These are phyloP conservation scores for Fusarium protoensiforme DNA, from an alignment of 2,329 filamentous ascomycete genomes.

Conservation along the genomic window DNA sequence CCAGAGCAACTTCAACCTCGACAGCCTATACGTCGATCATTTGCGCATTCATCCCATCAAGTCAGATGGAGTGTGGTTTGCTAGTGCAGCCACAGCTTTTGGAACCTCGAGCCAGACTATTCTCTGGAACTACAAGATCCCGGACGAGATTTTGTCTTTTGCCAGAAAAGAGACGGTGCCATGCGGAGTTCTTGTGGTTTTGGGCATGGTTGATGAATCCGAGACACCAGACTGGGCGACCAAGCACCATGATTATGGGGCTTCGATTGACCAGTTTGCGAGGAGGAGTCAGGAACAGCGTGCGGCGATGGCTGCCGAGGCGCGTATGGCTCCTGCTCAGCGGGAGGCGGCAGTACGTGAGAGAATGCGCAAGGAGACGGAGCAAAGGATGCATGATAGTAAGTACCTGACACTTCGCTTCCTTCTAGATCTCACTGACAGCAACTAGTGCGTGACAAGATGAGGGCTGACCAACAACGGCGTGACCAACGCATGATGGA, in stretches of 20 bases:
- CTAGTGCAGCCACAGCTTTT: constrained; percentile 65
- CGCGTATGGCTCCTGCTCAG: constrained; percentile 55
- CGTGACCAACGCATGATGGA: constrained; percentile 59
- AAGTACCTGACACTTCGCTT: constrained; percentile 34
- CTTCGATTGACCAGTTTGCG: constrained; percentile 46
- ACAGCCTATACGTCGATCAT: constrained; percentile 60
- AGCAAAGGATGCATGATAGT: constrained; percentile 60
- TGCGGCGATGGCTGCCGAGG: constrained; percentile 56
- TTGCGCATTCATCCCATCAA: constrained; percentile 50
- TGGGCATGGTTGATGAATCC: constrained; percentile 60
- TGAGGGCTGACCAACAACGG: constrained; percentile 53
- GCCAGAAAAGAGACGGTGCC: constrained; percentile 64
- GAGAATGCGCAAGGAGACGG: constrained; percentile 54
- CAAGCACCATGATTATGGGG: constrained; percentile 50
- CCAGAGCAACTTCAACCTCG: constrained; percentile 39
- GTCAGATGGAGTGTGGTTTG: constrained; percentile 65
- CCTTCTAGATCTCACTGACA: background rate
- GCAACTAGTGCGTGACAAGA: constrained; percentile 54
- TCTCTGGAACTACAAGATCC: constrained; percentile 71
- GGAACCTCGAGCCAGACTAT: constrained; percentile 65
- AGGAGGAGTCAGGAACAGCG: constrained; percentile 54
- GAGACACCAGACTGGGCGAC: constrained; percentile 67
- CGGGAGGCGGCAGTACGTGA: constrained; percentile 54
- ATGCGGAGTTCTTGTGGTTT: constrained; percentile 68
- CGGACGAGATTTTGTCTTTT: constrained; percentile 62